Evolutionary conservation across 257 asterid species (phyloP).

Genomic region (Solanum ahanhuiri): DNA sequence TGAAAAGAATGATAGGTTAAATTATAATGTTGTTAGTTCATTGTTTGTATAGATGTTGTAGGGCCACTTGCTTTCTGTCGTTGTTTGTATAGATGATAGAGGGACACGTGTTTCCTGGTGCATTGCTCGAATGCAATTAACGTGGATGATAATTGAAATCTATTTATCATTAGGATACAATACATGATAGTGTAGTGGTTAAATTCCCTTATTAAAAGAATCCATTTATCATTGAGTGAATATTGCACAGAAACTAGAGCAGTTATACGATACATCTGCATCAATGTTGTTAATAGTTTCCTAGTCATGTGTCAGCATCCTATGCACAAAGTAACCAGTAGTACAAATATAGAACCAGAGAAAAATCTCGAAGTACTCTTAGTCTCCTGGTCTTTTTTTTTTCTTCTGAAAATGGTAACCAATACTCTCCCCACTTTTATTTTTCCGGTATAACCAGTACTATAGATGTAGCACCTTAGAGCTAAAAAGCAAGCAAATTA

Average conservation of each 20-base stretch:
- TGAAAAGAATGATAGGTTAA: background rate
- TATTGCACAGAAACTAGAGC: background rate
- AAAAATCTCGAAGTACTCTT: background rate
- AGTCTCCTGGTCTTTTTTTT: background rate
- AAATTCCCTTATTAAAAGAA: background rate
- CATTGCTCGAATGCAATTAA: background rate
- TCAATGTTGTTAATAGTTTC: background rate
- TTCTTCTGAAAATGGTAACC: background rate
- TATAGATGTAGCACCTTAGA: background rate
- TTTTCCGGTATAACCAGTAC: background rate
- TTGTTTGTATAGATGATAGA: background rate
- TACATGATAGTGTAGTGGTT: background rate
- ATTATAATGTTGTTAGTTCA: background rate
- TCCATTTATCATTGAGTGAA: background rate
- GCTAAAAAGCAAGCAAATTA: background rate
- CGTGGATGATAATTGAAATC: background rate
- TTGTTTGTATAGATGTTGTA: background rate
- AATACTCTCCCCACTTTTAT: background rate
- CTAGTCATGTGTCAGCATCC: background rate
- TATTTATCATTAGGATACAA: background rate
- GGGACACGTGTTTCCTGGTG: slow-evolving; percentile 3
- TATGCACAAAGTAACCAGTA: background rate
- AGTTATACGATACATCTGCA: background rate
- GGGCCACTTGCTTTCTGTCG: background rate
- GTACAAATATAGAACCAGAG: background rate